Evolutionary conservation across 441 rosid species (phyloP), one percentile per base, ranked within the genome.

Genomic region (Raphanus hybrid): DNA sequence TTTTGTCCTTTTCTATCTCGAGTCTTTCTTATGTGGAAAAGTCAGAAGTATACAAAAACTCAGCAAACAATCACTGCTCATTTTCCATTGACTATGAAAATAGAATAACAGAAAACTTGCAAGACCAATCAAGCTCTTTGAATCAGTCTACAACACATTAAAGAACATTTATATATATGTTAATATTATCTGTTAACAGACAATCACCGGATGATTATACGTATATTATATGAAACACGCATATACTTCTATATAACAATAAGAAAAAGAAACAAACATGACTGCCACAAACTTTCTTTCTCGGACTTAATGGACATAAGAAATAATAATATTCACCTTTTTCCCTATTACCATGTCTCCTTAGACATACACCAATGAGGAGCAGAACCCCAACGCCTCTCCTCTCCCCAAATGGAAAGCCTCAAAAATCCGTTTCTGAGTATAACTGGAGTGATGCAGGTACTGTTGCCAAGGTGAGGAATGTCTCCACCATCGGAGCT

Each of bases 341-440:
- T 3, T 75, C 57, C 32, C 73, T 73, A 70, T 80, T 69, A 64
- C 76, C 76, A 80, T 75, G 80, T 71, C 43, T 71, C 43, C 43
- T 8, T 80, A 70, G 76, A 71, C 26, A 75, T 71, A 73, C 69
- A 73, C 78, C 81, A 77, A 91, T 84, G 92, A 86, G 81, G 88
- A 79, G 75, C 72, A 82, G 71, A 82, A 65, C 86, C 6, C 79
- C 83, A 18, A 58, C 71, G 20, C 83, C 81, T 45, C 80, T 35
- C 18, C 74, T 41, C 48, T 75, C 58, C 55, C 71, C 84, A 15
- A 78, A 78, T 77, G 71, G 67, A 61, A 70, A 79, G 37, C 74
- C 60, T 39, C 71, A 74, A 15, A 48, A 45, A 45, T n/a, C 43
- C 26, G 67, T 43, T 4, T 73, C 61, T 62, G 84, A 14, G 34